Base-by-base conservation (phyloP, 2,329 filamentous ascomycete genomes). In the Dendrostoma leiphaemia region DNA sequence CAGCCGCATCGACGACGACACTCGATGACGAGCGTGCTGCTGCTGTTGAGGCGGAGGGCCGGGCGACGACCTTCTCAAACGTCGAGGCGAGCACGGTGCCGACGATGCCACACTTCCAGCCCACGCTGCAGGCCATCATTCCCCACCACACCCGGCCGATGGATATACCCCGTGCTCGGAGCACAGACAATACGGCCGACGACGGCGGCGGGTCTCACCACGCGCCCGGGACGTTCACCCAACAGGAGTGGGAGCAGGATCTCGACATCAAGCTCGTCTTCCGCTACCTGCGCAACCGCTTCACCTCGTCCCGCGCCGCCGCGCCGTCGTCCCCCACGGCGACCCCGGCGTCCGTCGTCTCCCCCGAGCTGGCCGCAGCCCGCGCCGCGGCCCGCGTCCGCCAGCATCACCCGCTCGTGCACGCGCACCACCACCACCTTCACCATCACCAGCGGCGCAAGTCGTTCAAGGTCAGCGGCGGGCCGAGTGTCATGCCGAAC, bases 171-270 rank as follows among this genome's bases (percentile, higher is more conserved):
- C 66, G 68, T 31, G 61, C 63, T n/a, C 64, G 58, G 40, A 53
- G 59, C 3, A 64, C 55, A n/a, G 48, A 53, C 13, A 31, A 9
- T 7, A n/a, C 38, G 45, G 45, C 38, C 12, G 48, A 52, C 5
- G 40, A 41, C 38, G 29, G 52, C 65, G 21, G 21, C 19, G 60
- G 59, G 23, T 7, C 44, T 2, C 6, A 28, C 23, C 26, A 45
- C 21, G 19, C 37, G 5, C 47, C 51, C 17, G 61, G 61, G 4
- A 59, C 69, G 0, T 84, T 84, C 58, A 82, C 80, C 1, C 78
- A 90, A 63, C 89, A 94, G 32, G 94, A 96, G 66, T 99, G 94
- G 94, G 92, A 97, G 71, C 86, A 88, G 57, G 90, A 96, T 51
- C 80, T 97, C 5, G 92, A 97, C 65, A 83, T 97, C 60, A 89